Conservation (phyloP, 2,329 filamentous ascomycete genomes). For the Colletotrichum sp. region DNA sequence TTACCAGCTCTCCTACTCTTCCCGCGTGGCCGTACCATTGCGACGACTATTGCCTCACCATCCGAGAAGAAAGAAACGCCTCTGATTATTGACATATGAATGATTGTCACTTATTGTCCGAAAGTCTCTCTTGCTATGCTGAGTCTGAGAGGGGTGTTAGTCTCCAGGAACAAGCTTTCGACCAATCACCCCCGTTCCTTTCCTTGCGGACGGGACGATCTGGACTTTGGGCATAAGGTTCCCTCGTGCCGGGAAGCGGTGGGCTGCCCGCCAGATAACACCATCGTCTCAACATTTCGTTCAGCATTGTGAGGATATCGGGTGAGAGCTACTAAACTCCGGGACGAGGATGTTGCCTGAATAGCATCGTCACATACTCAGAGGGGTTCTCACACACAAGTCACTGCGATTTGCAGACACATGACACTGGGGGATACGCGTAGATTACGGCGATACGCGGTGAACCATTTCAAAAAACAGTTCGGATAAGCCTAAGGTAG, state of each 20-base stretch:
- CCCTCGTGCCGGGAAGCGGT: not conserved
- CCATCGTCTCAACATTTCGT: not conserved
- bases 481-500: not conserved
- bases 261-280: not conserved
- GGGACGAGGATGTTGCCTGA: not conserved
- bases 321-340: not conserved
- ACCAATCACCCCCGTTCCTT: not conserved
- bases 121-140: not conserved
- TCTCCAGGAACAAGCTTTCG: not conserved
- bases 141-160: not conserved
- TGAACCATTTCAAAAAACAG: not conserved
- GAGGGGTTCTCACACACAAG: not conserved
- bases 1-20: not conserved
- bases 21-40: not conserved
- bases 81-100: not conserved
- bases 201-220: not conserved
- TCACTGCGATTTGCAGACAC: not conserved
- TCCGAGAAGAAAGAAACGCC: not conserved
- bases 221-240: not conserved
- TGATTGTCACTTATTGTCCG: not conserved
- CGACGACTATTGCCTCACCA: not conserved
- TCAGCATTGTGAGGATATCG: not conserved
- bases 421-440: not conserved
- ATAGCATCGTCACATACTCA: not conserved
- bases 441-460: not conserved